These are phyloP conservation scores for Solanum virginianum DNA, from an alignment of 257 asterid genomes.

Conservation along the genomic window DNA sequence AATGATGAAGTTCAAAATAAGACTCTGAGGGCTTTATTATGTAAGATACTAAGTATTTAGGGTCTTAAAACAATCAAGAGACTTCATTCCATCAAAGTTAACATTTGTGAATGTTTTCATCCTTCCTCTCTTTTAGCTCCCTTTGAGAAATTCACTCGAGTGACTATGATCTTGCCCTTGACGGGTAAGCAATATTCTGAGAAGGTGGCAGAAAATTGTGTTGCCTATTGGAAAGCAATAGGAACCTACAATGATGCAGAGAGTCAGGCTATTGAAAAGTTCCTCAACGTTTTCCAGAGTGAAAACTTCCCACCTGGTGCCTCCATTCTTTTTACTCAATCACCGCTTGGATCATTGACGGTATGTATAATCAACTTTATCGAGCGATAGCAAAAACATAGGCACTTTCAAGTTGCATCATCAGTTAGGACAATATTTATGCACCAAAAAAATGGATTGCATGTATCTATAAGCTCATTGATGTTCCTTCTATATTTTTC, in stretches of 20 bases:
- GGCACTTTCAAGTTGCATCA: not conserved
- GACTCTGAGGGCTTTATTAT: not conserved
- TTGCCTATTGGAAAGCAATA: conserved; percentile 53
- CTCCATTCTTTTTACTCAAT: conserved; percentile 76
- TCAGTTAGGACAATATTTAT: not conserved
- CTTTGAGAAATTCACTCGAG: conserved; percentile 57
- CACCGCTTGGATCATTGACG: conserved; percentile 55
- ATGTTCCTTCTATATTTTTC: not conserved
- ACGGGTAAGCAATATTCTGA: conserved; percentile 83
- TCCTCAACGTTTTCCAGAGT: conserved; percentile 33
- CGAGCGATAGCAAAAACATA: not conserved
- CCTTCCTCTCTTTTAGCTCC: conserved; percentile 33
- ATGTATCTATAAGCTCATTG: not conserved
- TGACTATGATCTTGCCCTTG: conserved; percentile 68
- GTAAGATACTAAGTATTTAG: not conserved
- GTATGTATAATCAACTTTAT: conserved; percentile 15
- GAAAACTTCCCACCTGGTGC: conserved; percentile 66
- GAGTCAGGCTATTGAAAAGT: conserved; percentile 44
- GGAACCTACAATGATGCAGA: conserved; percentile 58
- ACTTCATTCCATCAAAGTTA: not conserved
- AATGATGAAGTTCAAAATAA: not conserved
- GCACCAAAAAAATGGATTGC: not conserved
- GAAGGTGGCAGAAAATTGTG: conserved; percentile 78
- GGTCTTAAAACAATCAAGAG: not conserved
- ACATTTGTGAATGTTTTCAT: not conserved